phyloP scores from a whole-genome alignment of 192 early-diverging fungal species.

The Backusella tuberculispora region DNA sequence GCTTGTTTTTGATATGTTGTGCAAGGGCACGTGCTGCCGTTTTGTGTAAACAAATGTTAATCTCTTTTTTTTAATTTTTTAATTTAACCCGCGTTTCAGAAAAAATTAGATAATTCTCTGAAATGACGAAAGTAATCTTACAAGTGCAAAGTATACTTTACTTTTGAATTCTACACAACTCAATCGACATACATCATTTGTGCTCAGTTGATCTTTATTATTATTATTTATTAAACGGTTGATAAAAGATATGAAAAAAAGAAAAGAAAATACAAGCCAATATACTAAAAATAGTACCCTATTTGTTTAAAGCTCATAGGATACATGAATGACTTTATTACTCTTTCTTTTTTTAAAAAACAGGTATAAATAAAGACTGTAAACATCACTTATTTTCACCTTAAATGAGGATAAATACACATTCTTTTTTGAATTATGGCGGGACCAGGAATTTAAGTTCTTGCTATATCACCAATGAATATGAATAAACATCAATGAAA shows the following conservation, averaged over 20 bases:
- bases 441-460: neutral
- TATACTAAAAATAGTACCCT: neutral
- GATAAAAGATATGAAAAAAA: too few relatives aligned
- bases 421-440: conserved; percentile 3
- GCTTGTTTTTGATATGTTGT: neutral
- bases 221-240: neutral
- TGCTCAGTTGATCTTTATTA: neutral
- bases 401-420: neutral
- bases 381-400: too few relatives aligned
- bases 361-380: neutral
- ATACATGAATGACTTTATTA: neutral
- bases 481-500: neutral
- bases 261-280: neutral
- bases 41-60: neutral
- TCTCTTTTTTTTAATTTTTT: neutral
- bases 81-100: neutral
- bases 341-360: neutral
- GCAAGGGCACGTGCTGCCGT: neutral
- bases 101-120: neutral
- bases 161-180: neutral
- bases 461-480: neutral
- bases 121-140: neutral
- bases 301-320: neutral
- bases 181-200: neutral
- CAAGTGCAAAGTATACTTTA: neutral